These are phyloP conservation scores for Nasturtium officinale DNA, from an alignment of 345 rosid species.

Conservation along the genomic window DNA sequence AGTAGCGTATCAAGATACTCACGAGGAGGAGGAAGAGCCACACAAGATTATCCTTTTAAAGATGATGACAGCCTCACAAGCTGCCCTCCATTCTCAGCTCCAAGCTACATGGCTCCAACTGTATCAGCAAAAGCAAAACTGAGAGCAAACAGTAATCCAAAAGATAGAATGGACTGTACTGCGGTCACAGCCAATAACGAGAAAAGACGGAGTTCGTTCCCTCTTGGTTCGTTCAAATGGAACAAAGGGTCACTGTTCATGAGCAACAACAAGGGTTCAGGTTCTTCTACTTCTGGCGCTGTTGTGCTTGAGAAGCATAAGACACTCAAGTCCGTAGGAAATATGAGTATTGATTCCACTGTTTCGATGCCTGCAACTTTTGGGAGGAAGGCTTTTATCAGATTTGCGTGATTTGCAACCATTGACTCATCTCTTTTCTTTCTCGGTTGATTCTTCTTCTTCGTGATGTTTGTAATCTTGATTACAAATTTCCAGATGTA, in stretches of 20 bases:
- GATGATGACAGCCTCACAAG: conserved; percentile 95
- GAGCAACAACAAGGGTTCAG: conserved; percentile 42
- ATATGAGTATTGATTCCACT: conserved; percentile 76
- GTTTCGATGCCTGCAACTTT: conserved; percentile 79
- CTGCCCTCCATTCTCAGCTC: conserved; percentile 88
- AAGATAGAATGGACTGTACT: conserved; percentile 62
- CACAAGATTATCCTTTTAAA: conserved; percentile 63
- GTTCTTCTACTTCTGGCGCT: conserved; percentile 47
- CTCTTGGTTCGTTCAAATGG: conserved; percentile 79
- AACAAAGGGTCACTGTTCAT: conserved; percentile 73
- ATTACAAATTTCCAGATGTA: conserved; percentile 28
- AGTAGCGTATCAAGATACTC: conserved; percentile 61
- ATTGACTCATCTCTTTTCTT: background rate
- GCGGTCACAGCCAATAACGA: conserved; percentile 53
- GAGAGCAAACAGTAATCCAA: conserved; percentile 74
- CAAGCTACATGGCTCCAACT: conserved; percentile 88
- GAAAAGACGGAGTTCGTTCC: conserved; percentile 74
- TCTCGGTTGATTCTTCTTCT: conserved; percentile 5
- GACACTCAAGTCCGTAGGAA: conserved; percentile 58
- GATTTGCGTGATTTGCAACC: conserved; percentile 72
- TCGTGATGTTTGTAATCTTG: conserved; percentile 31
- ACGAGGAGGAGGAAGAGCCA: conserved; percentile 59
- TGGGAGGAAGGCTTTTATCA: conserved; percentile 85
- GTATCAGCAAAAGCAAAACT: conserved; percentile 79
- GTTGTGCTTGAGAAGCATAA: conserved; percentile 49